A percentile compares a stretch with the other conserved stretches of the same genome.
These are phyloP conservation scores for Gentiana straminea DNA, from an alignment of 257 asterid genomes.

Conservation along the genomic window DNA sequence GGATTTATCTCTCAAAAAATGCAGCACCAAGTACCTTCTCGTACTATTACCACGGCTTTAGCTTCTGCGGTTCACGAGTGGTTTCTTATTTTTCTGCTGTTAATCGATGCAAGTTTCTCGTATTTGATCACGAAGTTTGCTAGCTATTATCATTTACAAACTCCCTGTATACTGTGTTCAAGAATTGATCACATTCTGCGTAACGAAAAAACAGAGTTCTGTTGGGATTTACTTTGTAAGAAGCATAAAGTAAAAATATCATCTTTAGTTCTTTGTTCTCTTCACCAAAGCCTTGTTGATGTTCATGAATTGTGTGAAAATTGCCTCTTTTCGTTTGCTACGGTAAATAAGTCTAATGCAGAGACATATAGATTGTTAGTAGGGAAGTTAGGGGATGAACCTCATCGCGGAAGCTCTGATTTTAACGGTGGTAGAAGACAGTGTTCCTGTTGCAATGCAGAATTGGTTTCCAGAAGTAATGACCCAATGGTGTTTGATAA, in stretches of 20 bases:
- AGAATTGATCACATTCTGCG: constrained; percentile 75
- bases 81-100: constrained; percentile 59
- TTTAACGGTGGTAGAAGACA: constrained; percentile 15
- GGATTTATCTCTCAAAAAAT: constrained; percentile 12
- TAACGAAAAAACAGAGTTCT: constrained; percentile 35
- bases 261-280: constrained; percentile 41
- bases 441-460: constrained; percentile 51
- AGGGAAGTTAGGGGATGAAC: constrained; percentile 33
- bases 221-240: constrained; percentile 58
- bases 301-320: constrained; percentile 45
- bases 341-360: constrained; percentile 37
- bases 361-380: constrained; percentile 37
- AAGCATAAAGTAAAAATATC: constrained; percentile 53
- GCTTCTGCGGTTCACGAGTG: constrained; percentile 73
- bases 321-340: constrained; percentile 47
- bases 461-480: constrained; percentile 22
- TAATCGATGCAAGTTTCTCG: constrained; percentile 52
- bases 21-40: constrained; percentile 15
- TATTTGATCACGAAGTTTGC: constrained; percentile 64
- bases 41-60: constrained; percentile 34
- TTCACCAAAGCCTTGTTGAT: constrained; percentile 47
- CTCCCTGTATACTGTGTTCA: constrained; percentile 85
- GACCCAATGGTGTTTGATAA: constrained; percentile 10
- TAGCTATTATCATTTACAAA: constrained; percentile 33
- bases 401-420: constrained; percentile 16